Evolutionary conservation across 1,139 yeast species (phyloP).

Genomic region (Sugiyamaella castrensis): DNA sequence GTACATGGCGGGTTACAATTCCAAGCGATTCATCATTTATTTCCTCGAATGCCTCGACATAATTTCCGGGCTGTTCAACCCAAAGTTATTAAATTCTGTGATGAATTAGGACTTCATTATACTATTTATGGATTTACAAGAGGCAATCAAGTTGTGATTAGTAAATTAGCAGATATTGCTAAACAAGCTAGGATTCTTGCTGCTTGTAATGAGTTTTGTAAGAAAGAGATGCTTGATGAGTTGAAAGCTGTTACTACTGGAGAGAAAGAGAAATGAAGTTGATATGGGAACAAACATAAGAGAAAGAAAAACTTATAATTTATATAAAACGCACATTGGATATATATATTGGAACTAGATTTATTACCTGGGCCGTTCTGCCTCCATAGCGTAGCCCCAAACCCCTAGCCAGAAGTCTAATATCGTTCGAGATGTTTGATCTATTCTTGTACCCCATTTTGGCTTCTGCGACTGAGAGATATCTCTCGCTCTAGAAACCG

Average conservation of each 20-base stretch:
- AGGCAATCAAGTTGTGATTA: slow-evolving; percentile 71
- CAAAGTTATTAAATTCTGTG: slow-evolving; percentile 67
- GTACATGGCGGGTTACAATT: slow-evolving; percentile 91
- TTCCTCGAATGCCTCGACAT: slow-evolving; percentile 87
- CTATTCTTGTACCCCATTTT: too few relatives aligned
- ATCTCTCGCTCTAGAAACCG: too few relatives aligned
- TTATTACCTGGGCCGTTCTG: too few relatives aligned
- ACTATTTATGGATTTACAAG: slow-evolving; percentile 80
- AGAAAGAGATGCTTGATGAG: slow-evolving; percentile 21
- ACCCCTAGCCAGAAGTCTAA: too few relatives aligned
- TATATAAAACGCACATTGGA: too few relatives aligned
- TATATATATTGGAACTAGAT: too few relatives aligned
- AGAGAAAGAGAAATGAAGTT: too few relatives aligned
- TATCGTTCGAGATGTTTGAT: too few relatives aligned
- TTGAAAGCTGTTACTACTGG: not conserved
- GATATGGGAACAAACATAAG: too few relatives aligned
- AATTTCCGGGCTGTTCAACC: slow-evolving; percentile 75
- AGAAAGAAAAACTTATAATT: too few relatives aligned
- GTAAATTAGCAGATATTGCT: slow-evolving; percentile 69
- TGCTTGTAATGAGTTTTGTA: slow-evolving; percentile 54
- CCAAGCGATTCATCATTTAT: slow-evolving; percentile 86
- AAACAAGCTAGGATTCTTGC: slow-evolving; percentile 71
- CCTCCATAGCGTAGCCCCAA: too few relatives aligned
- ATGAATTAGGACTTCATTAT: slow-evolving; percentile 73
- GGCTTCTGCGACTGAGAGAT: too few relatives aligned